These are phyloP conservation scores for Olyra latifolia DNA, from an alignment of 176 grass and related monocot genomes.

Conservation along the genomic window DNA sequence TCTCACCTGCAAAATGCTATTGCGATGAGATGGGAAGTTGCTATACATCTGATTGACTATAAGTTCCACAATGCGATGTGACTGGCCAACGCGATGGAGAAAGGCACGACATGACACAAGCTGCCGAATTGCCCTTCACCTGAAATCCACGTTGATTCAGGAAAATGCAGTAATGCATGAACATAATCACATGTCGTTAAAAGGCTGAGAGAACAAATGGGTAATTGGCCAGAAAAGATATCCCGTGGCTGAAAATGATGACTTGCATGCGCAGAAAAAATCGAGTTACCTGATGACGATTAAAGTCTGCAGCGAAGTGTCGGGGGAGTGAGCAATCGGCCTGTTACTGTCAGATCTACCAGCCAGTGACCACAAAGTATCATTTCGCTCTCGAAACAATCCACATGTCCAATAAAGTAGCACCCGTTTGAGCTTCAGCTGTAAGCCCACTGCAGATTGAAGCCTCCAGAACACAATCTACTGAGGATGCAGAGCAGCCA, in stretches of 20 bases:
- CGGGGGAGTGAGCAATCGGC: conserved; percentile 19
- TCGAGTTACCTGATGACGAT: neutral
- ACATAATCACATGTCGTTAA: neutral
- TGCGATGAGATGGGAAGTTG: conserved; percentile 10
- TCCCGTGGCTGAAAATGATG: neutral
- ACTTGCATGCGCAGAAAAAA: neutral
- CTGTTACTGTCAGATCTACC: conserved; percentile 39
- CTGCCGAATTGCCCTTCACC: neutral
- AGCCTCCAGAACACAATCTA: conserved; percentile 21
- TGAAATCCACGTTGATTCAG: neutral
- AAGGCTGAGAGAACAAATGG: neutral
- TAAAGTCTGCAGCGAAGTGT: neutral
- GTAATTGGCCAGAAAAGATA: neutral
- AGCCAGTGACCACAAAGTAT: conserved; percentile 32
- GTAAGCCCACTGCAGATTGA: conserved; percentile 27
- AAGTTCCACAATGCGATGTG: neutral
- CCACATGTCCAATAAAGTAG: conserved; percentile 40
- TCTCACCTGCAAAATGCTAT: neutral
- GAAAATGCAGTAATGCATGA: neutral
- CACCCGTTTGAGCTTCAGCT: conserved; percentile 40
- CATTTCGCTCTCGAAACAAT: conserved; percentile 37
- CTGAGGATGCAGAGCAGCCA: conserved; percentile 56
- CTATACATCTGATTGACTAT: conserved; percentile 9
- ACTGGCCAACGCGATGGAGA: neutral
- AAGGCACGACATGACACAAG: neutral